A percentile compares a stretch with the other conserved stretches of the same genome.
Conservation (phyloP, 306 rosid species). For the Comarum palustre region DNA sequence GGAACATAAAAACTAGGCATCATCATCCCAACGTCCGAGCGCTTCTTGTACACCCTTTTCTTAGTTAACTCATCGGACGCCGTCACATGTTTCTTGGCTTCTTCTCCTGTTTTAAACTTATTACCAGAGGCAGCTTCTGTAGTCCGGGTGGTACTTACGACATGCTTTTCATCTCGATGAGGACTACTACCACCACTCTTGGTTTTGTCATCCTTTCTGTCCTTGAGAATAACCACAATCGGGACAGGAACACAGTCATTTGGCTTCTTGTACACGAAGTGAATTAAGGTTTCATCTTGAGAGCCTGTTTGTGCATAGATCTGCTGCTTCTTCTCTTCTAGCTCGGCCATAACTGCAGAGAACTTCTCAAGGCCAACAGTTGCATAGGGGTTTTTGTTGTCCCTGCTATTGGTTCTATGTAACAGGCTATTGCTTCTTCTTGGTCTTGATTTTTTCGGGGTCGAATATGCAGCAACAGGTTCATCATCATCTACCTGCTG, state of each 20-base stretch:
- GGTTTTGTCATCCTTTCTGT: conserved; percentile 27
- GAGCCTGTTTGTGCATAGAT: conserved; percentile 56
- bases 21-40: conserved; percentile 39
- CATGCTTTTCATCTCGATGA: conserved; percentile 15
- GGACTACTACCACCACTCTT: conserved; percentile 15
- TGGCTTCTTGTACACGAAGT: conserved; percentile 50
- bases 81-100: neutral
- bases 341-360: conserved; percentile 69
- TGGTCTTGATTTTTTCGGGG: conserved; percentile 36
- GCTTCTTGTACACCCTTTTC: conserved; percentile 20
- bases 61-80: neutral
- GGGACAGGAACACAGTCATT: conserved; percentile 60
- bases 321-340: conserved; percentile 60
- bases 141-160: neutral
- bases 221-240: conserved; percentile 58
- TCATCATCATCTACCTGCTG: conserved; percentile 32
- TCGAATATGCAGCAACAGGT: conserved; percentile 24
- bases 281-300: conserved; percentile 51
- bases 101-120: conserved; percentile 12
- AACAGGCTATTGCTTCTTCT: conserved; percentile 23
- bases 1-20: conserved; percentile 58
- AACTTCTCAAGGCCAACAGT: conserved; percentile 70
- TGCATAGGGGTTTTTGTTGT: conserved; percentile 62
- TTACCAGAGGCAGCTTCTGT: conserved; percentile 28
- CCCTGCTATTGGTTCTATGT: conserved; percentile 24